Evolutionary conservation across 2,329 filamentous ascomycete genomes (phyloP).

Genomic region (Aspergillus sp.): DNA sequence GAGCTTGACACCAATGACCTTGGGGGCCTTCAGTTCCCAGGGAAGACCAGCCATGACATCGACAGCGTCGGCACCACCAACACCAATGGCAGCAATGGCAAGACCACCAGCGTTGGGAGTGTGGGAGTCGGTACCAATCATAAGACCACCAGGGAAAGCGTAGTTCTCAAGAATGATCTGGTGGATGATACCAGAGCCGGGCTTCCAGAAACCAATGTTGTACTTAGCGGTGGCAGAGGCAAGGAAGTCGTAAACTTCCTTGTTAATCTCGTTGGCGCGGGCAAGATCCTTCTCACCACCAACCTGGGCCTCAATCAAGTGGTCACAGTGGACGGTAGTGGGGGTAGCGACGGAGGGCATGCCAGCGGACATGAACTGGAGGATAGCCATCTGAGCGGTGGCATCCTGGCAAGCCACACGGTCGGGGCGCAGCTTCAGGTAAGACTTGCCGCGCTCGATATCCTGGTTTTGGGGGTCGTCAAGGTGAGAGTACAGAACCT

Average conservation of each 20-base stretch:
- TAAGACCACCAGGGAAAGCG: conserved; percentile 95
- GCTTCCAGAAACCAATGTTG: conserved; percentile 99
- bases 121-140: conserved; percentile 98
- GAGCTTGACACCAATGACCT: conserved; percentile 94
- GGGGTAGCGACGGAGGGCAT: conserved; percentile 96
- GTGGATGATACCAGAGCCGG: conserved; percentile 98
- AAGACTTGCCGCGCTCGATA: conserved; percentile 92
- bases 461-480: conserved; percentile 96
- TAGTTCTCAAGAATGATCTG: conserved; percentile 99
- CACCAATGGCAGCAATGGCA: conserved; percentile 92
- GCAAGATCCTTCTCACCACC: conserved; percentile 93
- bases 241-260: conserved; percentile 99
- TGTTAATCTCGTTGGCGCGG: conserved; percentile 91
- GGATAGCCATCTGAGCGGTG: conserved; percentile 98
- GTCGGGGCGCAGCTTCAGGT: conserved; percentile 95
- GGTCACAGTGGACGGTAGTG: conserved; percentile 96
- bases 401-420: conserved; percentile 99
- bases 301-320: conserved; percentile 97
- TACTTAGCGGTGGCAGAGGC: conserved; percentile 95
- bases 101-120: conserved; percentile 97
- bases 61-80: conserved; percentile 96
- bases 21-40: conserved; percentile 98
- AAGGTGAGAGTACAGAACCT: conserved; percentile 98
- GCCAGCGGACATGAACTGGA: conserved; percentile 99
- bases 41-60: conserved; percentile 97